Evolutionary conservation across 2,329 filamentous ascomycete species (phyloP).

Genomic region (Cladosporium sp.): DNA sequence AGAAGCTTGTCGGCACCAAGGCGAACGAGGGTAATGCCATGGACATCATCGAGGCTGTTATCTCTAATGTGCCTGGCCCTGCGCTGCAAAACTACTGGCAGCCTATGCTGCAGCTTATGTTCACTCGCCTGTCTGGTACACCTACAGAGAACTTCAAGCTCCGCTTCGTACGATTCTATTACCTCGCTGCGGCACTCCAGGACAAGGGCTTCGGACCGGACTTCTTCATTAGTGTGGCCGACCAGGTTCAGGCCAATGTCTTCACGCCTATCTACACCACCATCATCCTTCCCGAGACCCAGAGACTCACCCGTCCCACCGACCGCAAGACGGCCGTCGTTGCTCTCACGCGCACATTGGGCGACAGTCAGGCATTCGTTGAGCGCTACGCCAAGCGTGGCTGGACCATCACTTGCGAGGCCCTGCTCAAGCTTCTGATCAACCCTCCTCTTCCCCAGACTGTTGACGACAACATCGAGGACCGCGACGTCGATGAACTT

Average conservation of each 20-base stretch:
- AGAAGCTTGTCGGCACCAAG: slow-evolving; percentile 77
- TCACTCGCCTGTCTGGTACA: slow-evolving; percentile 65
- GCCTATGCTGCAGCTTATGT: slow-evolving; percentile 74
- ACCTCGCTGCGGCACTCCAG: slow-evolving; percentile 75
- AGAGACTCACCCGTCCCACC: slow-evolving; percentile 77
- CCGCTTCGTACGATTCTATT: slow-evolving; percentile 90
- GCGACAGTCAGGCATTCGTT: slow-evolving; percentile 79
- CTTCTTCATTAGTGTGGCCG: slow-evolving; percentile 82
- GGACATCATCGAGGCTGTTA: slow-evolving; percentile 78
- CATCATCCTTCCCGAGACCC: slow-evolving; percentile 83
- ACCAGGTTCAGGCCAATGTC: slow-evolving; percentile 69
- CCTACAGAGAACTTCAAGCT: slow-evolving; percentile 80
- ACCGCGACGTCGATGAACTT: slow-evolving; percentile 90
- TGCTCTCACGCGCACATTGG: slow-evolving; percentile 86
- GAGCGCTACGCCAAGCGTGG: slow-evolving; percentile 67
- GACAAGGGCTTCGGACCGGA: slow-evolving; percentile 84
- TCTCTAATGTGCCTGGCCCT: slow-evolving; percentile 67
- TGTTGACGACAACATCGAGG: slow-evolving; percentile 67
- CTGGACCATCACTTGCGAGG: slow-evolving; percentile 85
- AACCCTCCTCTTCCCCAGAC: slow-evolving; percentile 71
- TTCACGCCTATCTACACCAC: slow-evolving; percentile 81
- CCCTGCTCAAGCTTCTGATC: slow-evolving; percentile 81
- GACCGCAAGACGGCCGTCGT: slow-evolving; percentile 93
- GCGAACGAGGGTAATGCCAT: slow-evolving; percentile 82
- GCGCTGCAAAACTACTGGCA: slow-evolving; percentile 73